These are phyloP conservation scores for Cymbopogon citratus DNA, from an alignment of 176 grass and related monocot species.

Conservation along the genomic window DNA sequence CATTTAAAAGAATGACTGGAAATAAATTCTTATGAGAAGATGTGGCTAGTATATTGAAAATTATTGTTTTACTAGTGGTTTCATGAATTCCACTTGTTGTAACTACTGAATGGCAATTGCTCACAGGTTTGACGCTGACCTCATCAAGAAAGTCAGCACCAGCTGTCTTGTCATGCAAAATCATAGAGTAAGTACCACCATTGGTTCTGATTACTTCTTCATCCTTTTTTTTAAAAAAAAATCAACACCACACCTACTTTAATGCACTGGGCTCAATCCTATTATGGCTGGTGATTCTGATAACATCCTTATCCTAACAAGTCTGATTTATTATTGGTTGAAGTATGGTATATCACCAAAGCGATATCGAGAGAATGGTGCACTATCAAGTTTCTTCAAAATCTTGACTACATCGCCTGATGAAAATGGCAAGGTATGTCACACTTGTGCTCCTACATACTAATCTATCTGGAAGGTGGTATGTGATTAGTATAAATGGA, in stretches of 20 bases:
- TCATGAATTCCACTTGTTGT: background rate
- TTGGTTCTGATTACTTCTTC: background rate
- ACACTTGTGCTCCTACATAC: background rate
- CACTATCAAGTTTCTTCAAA: constrained; percentile 78
- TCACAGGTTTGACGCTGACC: constrained; percentile 60
- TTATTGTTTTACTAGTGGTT: background rate
- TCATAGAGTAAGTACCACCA: constrained; percentile 51
- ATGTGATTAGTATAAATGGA: background rate
- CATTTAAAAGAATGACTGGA: background rate
- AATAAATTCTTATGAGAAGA: background rate
- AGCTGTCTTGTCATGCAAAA: constrained; percentile 90
- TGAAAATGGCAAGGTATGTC: constrained; percentile 63
- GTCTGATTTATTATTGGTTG: constrained; percentile 25
- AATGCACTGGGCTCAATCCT: background rate
- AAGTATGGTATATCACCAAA: constrained; percentile 77
- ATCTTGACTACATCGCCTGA: constrained; percentile 82
- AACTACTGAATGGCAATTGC: background rate
- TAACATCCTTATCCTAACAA: constrained; percentile 17
- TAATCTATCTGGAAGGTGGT: background rate
- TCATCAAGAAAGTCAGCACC: constrained; percentile 77
- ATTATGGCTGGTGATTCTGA: background rate
- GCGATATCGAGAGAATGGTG: constrained; percentile 43
- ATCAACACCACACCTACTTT: background rate
- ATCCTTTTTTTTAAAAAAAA: background rate
- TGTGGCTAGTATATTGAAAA: background rate